Percentiles rank a stretch among this genome's conserved stretches.
Evolutionary conservation across 1,284 basidiomycete genomes (phyloP).

Genomic region (Moesziomyces globuligerus): DNA sequence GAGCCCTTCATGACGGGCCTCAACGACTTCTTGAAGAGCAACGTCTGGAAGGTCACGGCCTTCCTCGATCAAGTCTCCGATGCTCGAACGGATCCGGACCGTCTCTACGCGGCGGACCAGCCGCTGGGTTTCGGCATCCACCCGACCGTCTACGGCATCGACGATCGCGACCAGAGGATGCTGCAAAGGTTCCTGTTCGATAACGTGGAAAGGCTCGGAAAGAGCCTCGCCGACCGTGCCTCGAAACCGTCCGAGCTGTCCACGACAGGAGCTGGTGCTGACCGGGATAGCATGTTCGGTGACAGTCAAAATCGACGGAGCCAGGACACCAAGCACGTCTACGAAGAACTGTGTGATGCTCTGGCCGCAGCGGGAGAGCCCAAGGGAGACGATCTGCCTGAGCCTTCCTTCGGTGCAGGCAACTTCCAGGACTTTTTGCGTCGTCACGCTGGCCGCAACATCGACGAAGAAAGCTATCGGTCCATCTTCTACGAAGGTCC

Average conservation of each 20-base stretch:
- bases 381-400: constrained; percentile 35
- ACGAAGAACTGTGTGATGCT: constrained; percentile 52
- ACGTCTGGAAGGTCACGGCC: constrained; percentile 59
- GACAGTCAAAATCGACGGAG: constrained; percentile 7
- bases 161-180: constrained; percentile 51
- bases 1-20: constrained; percentile 62
- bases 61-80: constrained; percentile 64
- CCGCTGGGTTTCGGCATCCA: constrained; percentile 62
- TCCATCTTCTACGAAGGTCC: constrained; percentile 57
- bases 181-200: constrained; percentile 59
- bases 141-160: constrained; percentile 57
- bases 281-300: constrained; percentile 6
- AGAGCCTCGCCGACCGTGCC: constrained; percentile 42
- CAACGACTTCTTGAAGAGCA: constrained; percentile 62
- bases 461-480: constrained; percentile 52
- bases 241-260: background rate
- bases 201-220: constrained; percentile 60
- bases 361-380: constrained; percentile 53
- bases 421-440: constrained; percentile 57
- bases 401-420: constrained; percentile 28
- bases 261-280: background rate
- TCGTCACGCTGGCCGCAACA: constrained; percentile 49
- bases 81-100: constrained; percentile 58
- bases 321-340: constrained; percentile 30
- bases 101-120: constrained; percentile 60